A percentile compares a stretch with the other conserved stretches of the same genome.
phyloP scores from a whole-genome alignment of 805 yeast species.

The Ogataea trehalophila region DNA sequence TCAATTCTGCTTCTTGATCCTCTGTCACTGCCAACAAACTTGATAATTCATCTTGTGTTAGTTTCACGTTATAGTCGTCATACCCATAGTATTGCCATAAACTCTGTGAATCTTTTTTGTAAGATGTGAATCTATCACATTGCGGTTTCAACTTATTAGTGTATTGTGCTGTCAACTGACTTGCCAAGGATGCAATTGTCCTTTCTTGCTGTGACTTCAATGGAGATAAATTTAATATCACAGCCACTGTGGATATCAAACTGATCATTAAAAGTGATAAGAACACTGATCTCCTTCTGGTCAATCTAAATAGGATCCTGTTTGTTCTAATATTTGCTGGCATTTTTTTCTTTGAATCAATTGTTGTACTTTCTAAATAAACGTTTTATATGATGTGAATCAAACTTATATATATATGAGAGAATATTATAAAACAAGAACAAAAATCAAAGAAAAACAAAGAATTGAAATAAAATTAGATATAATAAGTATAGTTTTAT shows the following conservation, averaged over 20 bases:
- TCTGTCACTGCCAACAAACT: constrained; percentile 19
- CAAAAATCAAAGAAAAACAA: no score
- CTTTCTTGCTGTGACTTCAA: constrained; percentile 12
- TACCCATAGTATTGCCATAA: constrained; percentile 32
- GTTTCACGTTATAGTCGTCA: constrained; percentile 17
- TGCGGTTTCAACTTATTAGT: constrained; percentile 13
- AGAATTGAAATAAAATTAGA: no score
- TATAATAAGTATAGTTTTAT: no score
- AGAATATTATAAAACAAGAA: no score
- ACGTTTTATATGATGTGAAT: no score
- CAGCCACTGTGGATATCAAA: constrained; percentile 1
- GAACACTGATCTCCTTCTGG: constrained; percentile 2
- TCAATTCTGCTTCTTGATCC: constrained; percentile 23
- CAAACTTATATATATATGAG: no score
- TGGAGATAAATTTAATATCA: constrained; percentile 6
- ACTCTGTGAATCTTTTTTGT: constrained; percentile 14
- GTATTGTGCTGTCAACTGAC: constrained; percentile 12
- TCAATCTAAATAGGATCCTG: not conserved
- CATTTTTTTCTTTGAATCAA: no score
- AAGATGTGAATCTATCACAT: constrained; percentile 24
- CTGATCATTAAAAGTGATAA: not conserved
- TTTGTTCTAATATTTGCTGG: not conserved
- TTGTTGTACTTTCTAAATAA: no score
- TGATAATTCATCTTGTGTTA: constrained; percentile 17
- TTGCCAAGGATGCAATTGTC: constrained; percentile 10